Conservation (phyloP, 2,329 filamentous ascomycete genomes). For the Penicillium griseofulvum region DNA sequence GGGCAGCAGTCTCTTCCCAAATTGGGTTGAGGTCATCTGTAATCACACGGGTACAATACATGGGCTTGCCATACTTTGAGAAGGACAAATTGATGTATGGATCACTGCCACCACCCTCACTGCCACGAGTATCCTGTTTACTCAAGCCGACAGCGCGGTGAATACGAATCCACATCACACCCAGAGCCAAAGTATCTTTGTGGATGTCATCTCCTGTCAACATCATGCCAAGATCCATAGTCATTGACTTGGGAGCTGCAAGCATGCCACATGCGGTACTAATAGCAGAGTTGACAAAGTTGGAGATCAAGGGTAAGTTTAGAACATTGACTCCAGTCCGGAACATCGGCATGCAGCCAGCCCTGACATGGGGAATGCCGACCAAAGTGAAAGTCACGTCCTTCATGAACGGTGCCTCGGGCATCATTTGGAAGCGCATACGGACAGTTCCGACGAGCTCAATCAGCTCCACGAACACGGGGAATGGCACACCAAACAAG, state of each 20-base stretch:
- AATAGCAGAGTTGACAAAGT: slow-evolving; percentile 96
- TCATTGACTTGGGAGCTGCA: slow-evolving; percentile 91
- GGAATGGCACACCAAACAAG: slow-evolving; percentile 82
- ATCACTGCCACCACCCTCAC: slow-evolving; percentile 82
- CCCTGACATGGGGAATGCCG: slow-evolving; percentile 85
- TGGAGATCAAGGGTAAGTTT: slow-evolving; percentile 87
- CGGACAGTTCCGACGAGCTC: slow-evolving; percentile 86
- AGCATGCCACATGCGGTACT: slow-evolving; percentile 84
- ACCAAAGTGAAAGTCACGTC: slow-evolving; percentile 90
- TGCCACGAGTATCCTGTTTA: slow-evolving; percentile 84
- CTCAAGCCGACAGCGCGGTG: slow-evolving; percentile 83
- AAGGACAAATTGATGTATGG: slow-evolving; percentile 94
- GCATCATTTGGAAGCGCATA: slow-evolving; percentile 77
- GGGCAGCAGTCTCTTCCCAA: slow-evolving; percentile 82
- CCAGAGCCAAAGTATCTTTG: slow-evolving; percentile 79
- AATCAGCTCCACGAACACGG: slow-evolving; percentile 85
- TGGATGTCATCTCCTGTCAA: slow-evolving; percentile 87
- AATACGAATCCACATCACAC: slow-evolving; percentile 89
- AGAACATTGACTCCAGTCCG: slow-evolving; percentile 85
- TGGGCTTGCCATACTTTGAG: slow-evolving; percentile 95
- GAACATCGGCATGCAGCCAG: slow-evolving; percentile 90
- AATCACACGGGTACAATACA: slow-evolving; percentile 96
- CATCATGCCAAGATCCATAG: slow-evolving; percentile 84
- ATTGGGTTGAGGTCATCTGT: slow-evolving; percentile 91
- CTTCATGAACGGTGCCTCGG: slow-evolving; percentile 89